phyloP scores from a whole-genome alignment of 2,329 filamentous ascomycete genomes.

The Colletotrichum orbiculare region DNA sequence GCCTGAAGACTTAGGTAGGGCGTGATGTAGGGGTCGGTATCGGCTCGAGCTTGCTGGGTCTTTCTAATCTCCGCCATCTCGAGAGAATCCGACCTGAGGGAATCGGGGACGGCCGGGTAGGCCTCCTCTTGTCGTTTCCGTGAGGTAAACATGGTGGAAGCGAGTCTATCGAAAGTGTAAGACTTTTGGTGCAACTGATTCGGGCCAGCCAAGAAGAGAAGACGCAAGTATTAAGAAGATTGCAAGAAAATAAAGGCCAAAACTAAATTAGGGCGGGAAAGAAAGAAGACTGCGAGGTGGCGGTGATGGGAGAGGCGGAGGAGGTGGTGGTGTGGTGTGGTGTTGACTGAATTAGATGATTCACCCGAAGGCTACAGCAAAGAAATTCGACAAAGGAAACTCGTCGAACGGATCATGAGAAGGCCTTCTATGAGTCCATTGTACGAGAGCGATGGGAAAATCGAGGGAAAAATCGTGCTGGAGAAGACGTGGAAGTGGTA shows the following conservation, averaged over 20 bases:
- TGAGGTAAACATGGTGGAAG: constrained; percentile 49
- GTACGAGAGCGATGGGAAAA: constrained; percentile 17
- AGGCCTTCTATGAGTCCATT: constrained; percentile 37
- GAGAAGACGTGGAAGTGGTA: constrained; percentile 6
- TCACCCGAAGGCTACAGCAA: constrained; percentile 20
- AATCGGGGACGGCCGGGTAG: constrained; percentile 51
- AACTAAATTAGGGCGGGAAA: not conserved
- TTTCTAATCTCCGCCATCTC: constrained; percentile 48
- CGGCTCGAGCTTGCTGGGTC: constrained; percentile 51
- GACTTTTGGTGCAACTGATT: constrained; percentile 20
- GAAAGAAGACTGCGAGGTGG: not conserved
- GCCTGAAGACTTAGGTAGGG: constrained; percentile 92
- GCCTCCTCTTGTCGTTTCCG: constrained; percentile 45
- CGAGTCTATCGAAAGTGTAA: constrained; percentile 42
- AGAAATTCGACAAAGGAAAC: constrained; percentile 38
- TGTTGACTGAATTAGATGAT: constrained; percentile 32
- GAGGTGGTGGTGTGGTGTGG: constrained; percentile 5
- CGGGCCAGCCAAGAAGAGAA: constrained; percentile 22
- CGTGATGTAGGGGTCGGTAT: constrained; percentile 77
- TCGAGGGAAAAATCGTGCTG: constrained; percentile 16
- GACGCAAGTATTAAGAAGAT: not conserved
- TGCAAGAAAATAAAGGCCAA: not conserved
- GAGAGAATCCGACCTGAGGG: constrained; percentile 51
- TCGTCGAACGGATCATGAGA: constrained; percentile 33
- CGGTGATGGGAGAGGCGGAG: not conserved